Base-by-base conservation (phyloP, 2,329 filamentous ascomycete species). In the Penicillium sp. region DNA sequence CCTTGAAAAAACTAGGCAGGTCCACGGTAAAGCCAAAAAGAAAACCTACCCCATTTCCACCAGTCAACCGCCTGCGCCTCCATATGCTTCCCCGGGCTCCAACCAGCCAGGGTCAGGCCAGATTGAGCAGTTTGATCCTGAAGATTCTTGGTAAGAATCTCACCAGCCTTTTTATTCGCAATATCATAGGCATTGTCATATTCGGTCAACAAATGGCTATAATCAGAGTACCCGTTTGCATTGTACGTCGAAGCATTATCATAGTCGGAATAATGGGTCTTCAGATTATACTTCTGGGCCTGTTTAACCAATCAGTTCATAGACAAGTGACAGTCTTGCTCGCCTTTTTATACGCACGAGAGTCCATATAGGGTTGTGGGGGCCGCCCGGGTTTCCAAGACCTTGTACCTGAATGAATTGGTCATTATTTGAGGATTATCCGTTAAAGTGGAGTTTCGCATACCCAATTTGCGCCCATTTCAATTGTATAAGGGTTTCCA, bases 381-480 rank as follows among this genome's bases (percentile, higher is more conserved):
- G 49, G 3, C 73, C 74, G 26, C 65, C 59, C 49, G 69, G 29
- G 52, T 68, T 70, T 23, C 71, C 76, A 33, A 75, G 67, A 20
- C 74, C 79, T 74, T 76, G 78, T 27, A 78, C 66, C 75, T 77
- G 47, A 56, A 9, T 4, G 12, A 25, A 15, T 20, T 26, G 25
- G 2, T 25, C 35, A 40, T 40, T 40, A 20, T 40, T 7, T 27
- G 31, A 12, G 14, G 2, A 6, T 40, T 15, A 22, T n/a, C 15
- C 11, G 14, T 37, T 20, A 0, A 0, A 15, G 35, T 12, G 18
- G 31, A 12, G 11, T n/a, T 53, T 22, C 15, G 57, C 53, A 42
- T 67, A 79, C 78, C 87, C 87, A 89, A 60, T 89, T 89, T 6
- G 87, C 86, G 2, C 87, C 87, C 1, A 87, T 73, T 67, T 89